Base-by-base conservation (phyloP, 208 protist species). In the Leishmania guyanensis region DNA sequence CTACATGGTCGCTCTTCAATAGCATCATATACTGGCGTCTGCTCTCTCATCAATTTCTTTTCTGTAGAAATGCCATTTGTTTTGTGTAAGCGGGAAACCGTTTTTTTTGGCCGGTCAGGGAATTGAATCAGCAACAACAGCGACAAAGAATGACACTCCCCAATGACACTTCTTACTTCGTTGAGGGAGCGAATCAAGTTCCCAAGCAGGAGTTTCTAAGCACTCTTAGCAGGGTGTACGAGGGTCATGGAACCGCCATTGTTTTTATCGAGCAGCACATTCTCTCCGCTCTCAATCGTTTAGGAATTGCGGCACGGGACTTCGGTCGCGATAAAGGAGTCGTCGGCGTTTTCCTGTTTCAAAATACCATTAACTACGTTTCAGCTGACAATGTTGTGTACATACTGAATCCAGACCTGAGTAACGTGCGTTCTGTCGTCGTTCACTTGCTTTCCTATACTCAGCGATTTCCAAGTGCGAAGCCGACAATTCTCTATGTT, bases 371-470 rank as follows among this genome's bases (percentile, higher is more conserved):
- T 22, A 86, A 91, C 65, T 90, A 86, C 77, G 78, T 91, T 43
- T 86, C 86, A 36, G 85, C 87, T 26, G 84, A 91, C 6, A 89
- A 88, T 43, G 72, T 92, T 12, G 74, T 87, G 39, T 89, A 89
- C 75, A 82, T 88, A 48, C 17, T 92, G 46, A 88, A 78, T 68
- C 82, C 88, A 29, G 86, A 94, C 78, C 46, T 92, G 3, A 87
- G 89, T 71, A 79, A 58, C 48, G 80, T 92, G 72, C 82, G 86
- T 5, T 71, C 82, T 22, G 69, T 97, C 29, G 84, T 93, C 0
- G 69, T 84, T 16, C 90, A 90, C 72, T n/a, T 97, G 10, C 81
- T 92, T 8, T 88, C 85, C 20, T 93, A 93, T 71, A 85, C 86
- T 56, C 85, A 92, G 82, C 86, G 80, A 22, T 91, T 92, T 66